Base-by-base conservation (phyloP, 169 alveolate species). In the Cryptosporidium felis region DNA sequence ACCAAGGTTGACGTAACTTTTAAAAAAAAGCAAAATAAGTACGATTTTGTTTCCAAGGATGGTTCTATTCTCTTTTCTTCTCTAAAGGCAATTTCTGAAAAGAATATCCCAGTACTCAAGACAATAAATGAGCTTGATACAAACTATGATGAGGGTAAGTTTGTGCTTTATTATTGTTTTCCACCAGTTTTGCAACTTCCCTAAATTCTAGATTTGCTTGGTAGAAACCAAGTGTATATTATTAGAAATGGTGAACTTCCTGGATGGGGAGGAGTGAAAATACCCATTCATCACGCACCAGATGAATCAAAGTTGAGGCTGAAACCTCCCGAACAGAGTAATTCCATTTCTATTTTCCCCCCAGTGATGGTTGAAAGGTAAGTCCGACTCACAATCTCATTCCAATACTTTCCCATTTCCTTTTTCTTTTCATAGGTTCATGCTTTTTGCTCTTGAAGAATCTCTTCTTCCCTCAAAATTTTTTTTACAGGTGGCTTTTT, bases 251-350 rank as follows among this genome's bases (percentile, higher is more conserved):
- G 62, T 8, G 81, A 65, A 53, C 47, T 74, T 36, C 85, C 85
- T 10, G 85, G 85, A 0, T 74, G 85, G 85, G 85, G 56, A 14
- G 85, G 85, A 30, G 36, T 74, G 46, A 45, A 49, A 42, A 74
- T 74, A 74, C 85, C 85, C 8, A 74, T 74, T 38, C 67, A 74
- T 56, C 16, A 26, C 18, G 5, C 30, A 28, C 36, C 5, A 6
- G 60, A 40, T 1, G 16, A 53, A 0, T 34, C 63, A 5, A 34
- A 36, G 3, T 23, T 74, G 18, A 74, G 85, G 42, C 26, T 74
- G 1, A 26, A 32, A 18, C 67, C 85, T 23, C 85, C 85, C 6
- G 18, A 36, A 14, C 44, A 34, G 44, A 56, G 45, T 12, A 16
- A 8, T 3, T 40, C 41, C 10, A 53, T 74, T 21, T 53, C 65